Percentiles rank a stretch among this genome's conserved stretches.
Evolutionary conservation across 106 monocot genomes (phyloP).

Genomic region (Cymbidium sinense): DNA sequence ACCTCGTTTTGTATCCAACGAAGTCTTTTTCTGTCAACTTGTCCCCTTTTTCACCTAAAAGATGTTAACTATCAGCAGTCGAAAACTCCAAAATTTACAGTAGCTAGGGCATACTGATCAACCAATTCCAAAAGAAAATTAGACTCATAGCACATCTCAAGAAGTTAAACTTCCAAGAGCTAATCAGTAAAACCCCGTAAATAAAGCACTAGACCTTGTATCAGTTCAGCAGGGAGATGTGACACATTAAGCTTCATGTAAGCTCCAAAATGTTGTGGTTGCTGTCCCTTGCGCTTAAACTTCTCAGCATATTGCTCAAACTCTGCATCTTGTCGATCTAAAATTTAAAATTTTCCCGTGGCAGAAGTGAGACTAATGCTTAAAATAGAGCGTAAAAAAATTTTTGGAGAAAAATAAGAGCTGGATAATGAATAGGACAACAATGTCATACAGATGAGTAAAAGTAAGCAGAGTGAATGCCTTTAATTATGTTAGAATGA

Average conservation of each 20-base stretch:
- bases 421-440: background rate
- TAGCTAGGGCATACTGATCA: background rate
- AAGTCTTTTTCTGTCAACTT: slow-evolving; percentile 39
- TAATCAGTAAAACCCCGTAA: background rate
- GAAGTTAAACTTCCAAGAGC: background rate
- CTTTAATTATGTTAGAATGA: too few relatives aligned
- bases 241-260: slow-evolving; percentile 45
- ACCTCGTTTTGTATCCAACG: slow-evolving; percentile 50
- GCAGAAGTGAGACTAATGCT: too few relatives aligned
- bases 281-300: slow-evolving; percentile 19
- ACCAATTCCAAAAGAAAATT: background rate
- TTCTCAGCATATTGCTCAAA: slow-evolving; percentile 31
- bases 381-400: background rate
- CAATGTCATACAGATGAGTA: background rate
- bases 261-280: slow-evolving; percentile 38
- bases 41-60: slow-evolving; percentile 39
- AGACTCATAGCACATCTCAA: background rate
- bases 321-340: slow-evolving; percentile 23
- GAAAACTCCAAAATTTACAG: background rate
- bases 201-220: slow-evolving; percentile 34
- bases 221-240: slow-evolving; percentile 62
- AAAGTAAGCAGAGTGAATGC: too few relatives aligned
- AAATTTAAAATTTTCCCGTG: background rate
- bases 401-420: background rate
- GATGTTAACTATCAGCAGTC: background rate